Evolutionary conservation across 805 yeast genomes (phyloP), one percentile per base, ranked within the genome.

Genomic region (Zygosaccharomyces lentus): DNA sequence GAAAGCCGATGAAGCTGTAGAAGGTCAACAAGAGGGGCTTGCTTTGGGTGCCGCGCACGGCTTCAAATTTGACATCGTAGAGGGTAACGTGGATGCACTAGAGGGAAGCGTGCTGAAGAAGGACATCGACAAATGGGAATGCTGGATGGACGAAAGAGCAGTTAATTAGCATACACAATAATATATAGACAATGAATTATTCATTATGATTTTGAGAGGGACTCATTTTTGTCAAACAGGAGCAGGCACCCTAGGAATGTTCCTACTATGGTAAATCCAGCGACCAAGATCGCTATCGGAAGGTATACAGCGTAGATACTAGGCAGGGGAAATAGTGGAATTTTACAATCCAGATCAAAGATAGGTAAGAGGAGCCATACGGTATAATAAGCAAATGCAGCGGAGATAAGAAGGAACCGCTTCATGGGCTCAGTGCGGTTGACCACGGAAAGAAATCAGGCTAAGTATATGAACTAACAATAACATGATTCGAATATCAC

Each of bases 121-220:
- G 12, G 76, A 82, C 26, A 66, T 76, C 30, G 75, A 68, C 4
- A 67, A 68, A 15, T 85, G 96, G 88, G 78, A 75, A 52, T 74
- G 81, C 52, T 90, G 96, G 96, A 71, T 90, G 27, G 83, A 80
- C 52, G 90, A 83, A 61, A 74, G 77, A 54, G 83, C 82, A 10
- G 84, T 82, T 23, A 85, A 85, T 51, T 71, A 46, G 39, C 34
- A 12, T 25, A 12, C 39, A 26, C 30, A 21, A 13, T 29, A 24
- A 26, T 24, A 26, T 7, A 31, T 42, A n/a, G 25, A 24, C 31
- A 36, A 30, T 24, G 16, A 13, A 30, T 24, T 8, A 13, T 39
- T 32, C 24, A 15, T 36, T 19, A 27, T 36, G 31, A 19, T 34
- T 30, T 26, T 23, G 44, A 9, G 12, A 17, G 13, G n/a, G 16